Evolutionary conservation across 2,329 filamentous ascomycete species (phyloP).

Genomic region (Hymenoscyphus albidus): DNA sequence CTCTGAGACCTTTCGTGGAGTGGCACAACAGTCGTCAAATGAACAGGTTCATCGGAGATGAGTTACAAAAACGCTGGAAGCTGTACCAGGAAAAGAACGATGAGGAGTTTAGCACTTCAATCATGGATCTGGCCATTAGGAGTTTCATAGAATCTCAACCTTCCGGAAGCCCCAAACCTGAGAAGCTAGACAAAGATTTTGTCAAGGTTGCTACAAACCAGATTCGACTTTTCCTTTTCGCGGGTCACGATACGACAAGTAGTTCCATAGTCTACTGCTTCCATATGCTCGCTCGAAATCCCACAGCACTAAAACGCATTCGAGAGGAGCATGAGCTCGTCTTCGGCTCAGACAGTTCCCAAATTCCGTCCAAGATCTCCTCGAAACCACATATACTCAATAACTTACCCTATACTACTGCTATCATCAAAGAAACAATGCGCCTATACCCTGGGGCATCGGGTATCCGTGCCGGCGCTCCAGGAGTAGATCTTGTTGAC

Average conservation of each 20-base stretch:
- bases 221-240: constrained; percentile 24
- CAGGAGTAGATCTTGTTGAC: constrained; percentile 16
- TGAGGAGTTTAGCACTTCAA: background rate
- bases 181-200: constrained; percentile 6
- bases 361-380: constrained; percentile 8
- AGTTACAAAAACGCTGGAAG: background rate
- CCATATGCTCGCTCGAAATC: constrained; percentile 18
- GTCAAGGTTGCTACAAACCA: constrained; percentile 11
- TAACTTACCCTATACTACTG: constrained; percentile 21
- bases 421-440: constrained; percentile 24
- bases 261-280: constrained; percentile 16
- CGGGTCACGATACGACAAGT: constrained; percentile 24
- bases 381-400: constrained; percentile 20
- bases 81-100: background rate
- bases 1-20: constrained; percentile 18
- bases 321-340: constrained; percentile 24
- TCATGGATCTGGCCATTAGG: background rate
- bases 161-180: background rate
- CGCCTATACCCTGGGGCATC: constrained; percentile 21
- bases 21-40: constrained; percentile 24
- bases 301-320: constrained; percentile 9
- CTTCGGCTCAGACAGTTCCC: constrained; percentile 14
- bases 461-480: constrained; percentile 16
- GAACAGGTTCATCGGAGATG: constrained; percentile 8
- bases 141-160: background rate